phyloP scores from a whole-genome alignment of 177 flowering plant species.

The Telopea speciosissima region DNA sequence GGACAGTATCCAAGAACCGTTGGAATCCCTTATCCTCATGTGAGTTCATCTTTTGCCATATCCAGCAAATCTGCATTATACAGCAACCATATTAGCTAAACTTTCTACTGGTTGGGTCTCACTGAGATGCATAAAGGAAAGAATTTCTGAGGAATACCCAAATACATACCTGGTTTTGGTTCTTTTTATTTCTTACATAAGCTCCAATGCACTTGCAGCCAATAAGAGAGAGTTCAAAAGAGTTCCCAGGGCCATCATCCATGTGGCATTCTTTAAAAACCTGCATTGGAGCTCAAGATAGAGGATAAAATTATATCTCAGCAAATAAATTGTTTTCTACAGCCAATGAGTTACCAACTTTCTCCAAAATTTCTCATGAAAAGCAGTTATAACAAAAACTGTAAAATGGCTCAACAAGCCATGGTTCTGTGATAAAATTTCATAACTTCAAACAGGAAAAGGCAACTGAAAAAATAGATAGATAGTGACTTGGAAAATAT shows the following conservation, averaged over 20 bases:
- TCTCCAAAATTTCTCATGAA: background rate
- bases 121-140: background rate
- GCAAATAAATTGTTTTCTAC: background rate
- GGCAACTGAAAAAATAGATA: background rate
- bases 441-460: background rate
- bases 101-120: background rate
- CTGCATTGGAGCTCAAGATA: conserved; percentile 30
- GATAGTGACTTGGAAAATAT: background rate
- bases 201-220: conserved; percentile 92
- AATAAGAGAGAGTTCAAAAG: conserved; percentile 71
- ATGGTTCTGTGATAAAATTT: too few species aligned
- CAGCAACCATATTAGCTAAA: conserved; percentile 2
- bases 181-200: conserved; percentile 84
- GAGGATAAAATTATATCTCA: background rate
- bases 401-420: background rate
- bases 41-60: conserved; percentile 76
- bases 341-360: background rate
- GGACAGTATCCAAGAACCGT: conserved; percentile 85
- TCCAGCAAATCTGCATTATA: conserved; percentile 84
- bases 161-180: conserved; percentile 75
- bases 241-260: conserved; percentile 51
- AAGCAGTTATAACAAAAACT: background rate
- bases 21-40: conserved; percentile 79
- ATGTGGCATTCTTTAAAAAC: conserved; percentile 69
- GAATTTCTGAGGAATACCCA: conserved; percentile 3